These are phyloP conservation scores for Cercospora sojina DNA, from an alignment of 2,329 filamentous ascomycete species.

Conservation along the genomic window DNA sequence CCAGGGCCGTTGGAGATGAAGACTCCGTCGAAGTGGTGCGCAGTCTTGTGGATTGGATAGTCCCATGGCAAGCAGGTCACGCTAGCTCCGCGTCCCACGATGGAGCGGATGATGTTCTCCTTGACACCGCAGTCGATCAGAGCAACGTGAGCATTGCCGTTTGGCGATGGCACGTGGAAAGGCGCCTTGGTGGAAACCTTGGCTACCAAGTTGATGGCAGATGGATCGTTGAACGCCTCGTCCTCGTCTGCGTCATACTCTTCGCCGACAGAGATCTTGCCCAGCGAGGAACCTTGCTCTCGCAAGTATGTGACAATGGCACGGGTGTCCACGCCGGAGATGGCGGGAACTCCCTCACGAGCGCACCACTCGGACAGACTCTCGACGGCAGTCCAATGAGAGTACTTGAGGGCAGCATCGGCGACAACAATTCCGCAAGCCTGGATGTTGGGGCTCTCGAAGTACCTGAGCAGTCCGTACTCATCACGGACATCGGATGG, in stretches of 20 bases:
- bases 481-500: conserved; percentile 81
- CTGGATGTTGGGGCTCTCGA: conserved; percentile 97
- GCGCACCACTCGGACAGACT: conserved; percentile 92
- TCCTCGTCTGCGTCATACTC: conserved; percentile 99
- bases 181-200: conserved; percentile 97
- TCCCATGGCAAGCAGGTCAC: conserved; percentile 95
- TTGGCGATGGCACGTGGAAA: conserved; percentile 85
- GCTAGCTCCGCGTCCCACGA: conserved; percentile 86
- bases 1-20: conserved; percentile 99
- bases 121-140: conserved; percentile 98
- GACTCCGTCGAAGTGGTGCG: conserved; percentile 95
- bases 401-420: conserved; percentile 90
- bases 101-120: conserved; percentile 96
- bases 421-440: conserved; percentile 93
- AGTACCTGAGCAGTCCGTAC: conserved; percentile 91
- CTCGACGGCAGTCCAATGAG: conserved; percentile 98
- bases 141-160: conserved; percentile 84
- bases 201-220: conserved; percentile 94
- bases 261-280: conserved; percentile 90
- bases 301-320: conserved; percentile 93
- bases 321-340: conserved; percentile 94
- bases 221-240: conserved; percentile 90
- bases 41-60: conserved; percentile 97
- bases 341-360: conserved; percentile 91
- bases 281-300: conserved; percentile 94